A percentile compares a stretch with the other conserved stretches of the same genome.
Evolutionary conservation across 345 rosid genomes (phyloP).

Genomic region (Lumnitzera racemosa): DNA sequence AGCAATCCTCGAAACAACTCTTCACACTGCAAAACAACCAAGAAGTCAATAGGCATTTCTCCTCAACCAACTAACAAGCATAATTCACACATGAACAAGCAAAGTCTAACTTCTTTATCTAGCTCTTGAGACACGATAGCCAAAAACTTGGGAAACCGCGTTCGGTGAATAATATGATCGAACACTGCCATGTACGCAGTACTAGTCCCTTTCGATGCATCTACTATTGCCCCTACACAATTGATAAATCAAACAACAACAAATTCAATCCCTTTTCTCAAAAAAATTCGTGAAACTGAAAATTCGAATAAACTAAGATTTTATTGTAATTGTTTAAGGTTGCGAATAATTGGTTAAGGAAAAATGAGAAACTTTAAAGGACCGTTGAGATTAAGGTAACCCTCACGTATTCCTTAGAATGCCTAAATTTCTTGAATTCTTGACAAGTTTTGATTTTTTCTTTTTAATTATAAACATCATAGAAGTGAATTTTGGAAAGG

Average conservation of each 20-base stretch:
- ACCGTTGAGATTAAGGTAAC: no score
- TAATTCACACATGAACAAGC: conserved; percentile 1
- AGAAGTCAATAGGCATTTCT: background rate
- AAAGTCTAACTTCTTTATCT: conserved; percentile 39
- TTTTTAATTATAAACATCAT: no score
- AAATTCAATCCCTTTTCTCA: background rate
- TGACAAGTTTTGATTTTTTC: no score
- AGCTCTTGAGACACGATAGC: conserved; percentile 41
- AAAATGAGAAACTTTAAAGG: no score
- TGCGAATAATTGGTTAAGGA: no score
- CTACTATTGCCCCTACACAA: conserved; percentile 37
- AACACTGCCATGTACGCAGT: conserved; percentile 56
- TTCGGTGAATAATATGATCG: conserved; percentile 60
- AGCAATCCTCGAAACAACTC: conserved; percentile 65
- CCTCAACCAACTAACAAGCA: background rate
- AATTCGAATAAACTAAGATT: background rate
- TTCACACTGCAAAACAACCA: conserved; percentile 39
- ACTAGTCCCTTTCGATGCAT: conserved; percentile 24
- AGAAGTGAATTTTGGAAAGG: no score
- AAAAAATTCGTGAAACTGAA: background rate
- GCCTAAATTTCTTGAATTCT: no score
- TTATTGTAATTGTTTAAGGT: no score
- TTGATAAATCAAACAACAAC: background rate
- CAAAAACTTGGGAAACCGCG: conserved; percentile 62
- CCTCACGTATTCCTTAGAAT: no score